Base-by-base conservation (phyloP, 768 basidiomycete genomes). In the Tulasnella sp. region DNA sequence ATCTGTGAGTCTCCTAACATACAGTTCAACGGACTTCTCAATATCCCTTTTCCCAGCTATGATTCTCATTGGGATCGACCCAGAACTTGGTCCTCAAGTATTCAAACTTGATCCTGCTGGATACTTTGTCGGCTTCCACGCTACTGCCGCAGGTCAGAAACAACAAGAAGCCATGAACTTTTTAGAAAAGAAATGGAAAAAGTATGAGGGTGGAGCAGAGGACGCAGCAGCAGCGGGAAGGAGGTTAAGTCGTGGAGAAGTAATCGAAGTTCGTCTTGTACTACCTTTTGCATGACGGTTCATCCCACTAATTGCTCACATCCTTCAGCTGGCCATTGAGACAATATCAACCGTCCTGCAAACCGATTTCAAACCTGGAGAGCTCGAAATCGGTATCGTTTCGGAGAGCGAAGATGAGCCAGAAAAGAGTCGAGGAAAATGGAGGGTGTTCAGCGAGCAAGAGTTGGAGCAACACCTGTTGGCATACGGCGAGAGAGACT, bases 81-180 rank as follows among this genome's bases (percentile, higher is more conserved):
- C 82, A 7, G 87, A 92, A 63, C 73, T 75, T 47, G 93, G 93
- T 4, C 93, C 95, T n/a, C 93, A 96, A 64, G 76, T 83, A 60
- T 98, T 96, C 75, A 96, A 95, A 68, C 81, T 98, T 46, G 95
- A 99, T 63, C 95, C 95, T 9, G 95, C 95, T 2, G 95, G 95
- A 4, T 98, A 95, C 69, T 99, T 92, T 64, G 88, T 95, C 39
- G 95, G 95, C 0, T 98, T 92, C 71, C 92, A 96, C 59, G 95
- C 95, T 7, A 93, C 93, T 2, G 80, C 93, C 0, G 83, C 92
- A 2, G 95, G 95, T 0, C 84, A 87, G 65, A 98, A 99, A 61
- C 95, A 98, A 61, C 93, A 95, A 62, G 95, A 99, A 63, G 91
- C 89, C 1, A 95, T 92, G 81, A 98, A 98, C 65, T 85, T 90